A percentile compares a stretch with the other conserved stretches of the same genome.
Conservation (phyloP, 768 basidiomycete genomes). For the Calocybe cyanea region DNA sequence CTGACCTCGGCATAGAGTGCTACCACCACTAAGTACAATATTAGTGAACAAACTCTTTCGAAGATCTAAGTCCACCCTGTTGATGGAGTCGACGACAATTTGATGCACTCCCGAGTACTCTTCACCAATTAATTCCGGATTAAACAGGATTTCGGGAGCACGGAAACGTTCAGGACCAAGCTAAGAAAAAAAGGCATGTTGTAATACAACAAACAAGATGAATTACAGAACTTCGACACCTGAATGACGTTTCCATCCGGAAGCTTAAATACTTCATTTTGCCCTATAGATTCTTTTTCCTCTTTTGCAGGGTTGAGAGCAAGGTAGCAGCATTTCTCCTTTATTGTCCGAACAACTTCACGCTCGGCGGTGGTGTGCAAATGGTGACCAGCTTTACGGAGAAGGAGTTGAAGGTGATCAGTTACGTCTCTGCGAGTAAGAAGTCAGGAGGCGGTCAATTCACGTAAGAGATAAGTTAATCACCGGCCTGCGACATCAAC, state of each 20-base stretch:
- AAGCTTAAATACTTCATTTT: conserved; percentile 83
- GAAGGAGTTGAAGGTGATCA: conserved; percentile 89
- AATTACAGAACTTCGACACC: conserved; percentile 40
- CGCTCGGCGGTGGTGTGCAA: conserved; percentile 96
- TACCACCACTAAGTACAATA: conserved; percentile 94
- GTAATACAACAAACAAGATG: conserved; percentile 13
- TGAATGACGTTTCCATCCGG: conserved; percentile 95
- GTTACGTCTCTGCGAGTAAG: conserved; percentile 79
- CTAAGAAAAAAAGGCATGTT: conserved; percentile 44
- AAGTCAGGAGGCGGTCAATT: conserved; percentile 12
- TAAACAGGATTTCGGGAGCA: conserved; percentile 96
- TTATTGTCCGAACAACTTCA: conserved; percentile 95
- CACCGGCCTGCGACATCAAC: conserved; percentile 97
- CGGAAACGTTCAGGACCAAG: conserved; percentile 93
- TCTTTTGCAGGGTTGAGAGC: conserved; percentile 92
- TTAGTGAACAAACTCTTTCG: conserved; percentile 95
- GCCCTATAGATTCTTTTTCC: conserved; percentile 82
- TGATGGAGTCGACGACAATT: conserved; percentile 97
- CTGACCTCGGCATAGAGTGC: conserved; percentile 89
- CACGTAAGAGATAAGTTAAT: not conserved
- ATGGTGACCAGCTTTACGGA: conserved; percentile 93
- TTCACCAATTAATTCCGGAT: conserved; percentile 93
- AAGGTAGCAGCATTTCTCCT: conserved; percentile 97
- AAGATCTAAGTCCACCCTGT: conserved; percentile 92
- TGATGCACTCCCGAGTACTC: conserved; percentile 98